These are phyloP conservation scores for Umbelopsis isabellina DNA, from an alignment of 192 early-diverging fungal genomes.

Conservation along the genomic window DNA sequence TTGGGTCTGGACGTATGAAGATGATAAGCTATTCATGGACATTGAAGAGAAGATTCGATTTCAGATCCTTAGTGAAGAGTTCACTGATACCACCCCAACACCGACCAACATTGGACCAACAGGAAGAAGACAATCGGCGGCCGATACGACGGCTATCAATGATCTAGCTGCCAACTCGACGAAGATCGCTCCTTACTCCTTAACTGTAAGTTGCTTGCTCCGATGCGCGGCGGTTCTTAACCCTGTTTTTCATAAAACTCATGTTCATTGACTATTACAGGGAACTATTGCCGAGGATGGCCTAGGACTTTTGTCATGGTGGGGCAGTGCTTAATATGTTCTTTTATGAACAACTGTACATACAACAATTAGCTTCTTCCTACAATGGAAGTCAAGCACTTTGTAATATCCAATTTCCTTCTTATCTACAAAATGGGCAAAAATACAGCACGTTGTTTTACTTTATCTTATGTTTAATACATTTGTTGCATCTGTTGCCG, in stretches of 20 bases:
- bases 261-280: constrained; percentile 26
- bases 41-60: constrained; percentile 77
- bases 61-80: constrained; percentile 70
- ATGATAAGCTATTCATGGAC: constrained; percentile 81
- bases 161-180: constrained; percentile 53
- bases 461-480: background rate
- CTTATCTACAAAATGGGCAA: too few relatives aligned
- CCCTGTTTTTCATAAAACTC: background rate
- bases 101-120: constrained; percentile 48
- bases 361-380: background rate
- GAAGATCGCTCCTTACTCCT: constrained; percentile 55
- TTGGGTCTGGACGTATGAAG: constrained; percentile 89
- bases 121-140: constrained; percentile 43
- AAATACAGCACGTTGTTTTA: too few relatives aligned
- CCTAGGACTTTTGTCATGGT: constrained; percentile 74
- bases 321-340: constrained; percentile 45
- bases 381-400: too few relatives aligned
- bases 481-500: background rate
- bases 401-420: too few relatives aligned
- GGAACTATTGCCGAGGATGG: constrained; percentile 72
- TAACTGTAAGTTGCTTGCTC: constrained; percentile 45
- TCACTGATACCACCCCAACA: constrained; percentile 75
- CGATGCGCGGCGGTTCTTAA: too few relatives aligned
- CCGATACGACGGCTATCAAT: constrained; percentile 34
- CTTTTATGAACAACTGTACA: background rate